Evolutionary conservation across 176 grass and related monocot species (phyloP), one percentile per base, ranked within the genome.

Genomic region (Guadua angustifolia): DNA sequence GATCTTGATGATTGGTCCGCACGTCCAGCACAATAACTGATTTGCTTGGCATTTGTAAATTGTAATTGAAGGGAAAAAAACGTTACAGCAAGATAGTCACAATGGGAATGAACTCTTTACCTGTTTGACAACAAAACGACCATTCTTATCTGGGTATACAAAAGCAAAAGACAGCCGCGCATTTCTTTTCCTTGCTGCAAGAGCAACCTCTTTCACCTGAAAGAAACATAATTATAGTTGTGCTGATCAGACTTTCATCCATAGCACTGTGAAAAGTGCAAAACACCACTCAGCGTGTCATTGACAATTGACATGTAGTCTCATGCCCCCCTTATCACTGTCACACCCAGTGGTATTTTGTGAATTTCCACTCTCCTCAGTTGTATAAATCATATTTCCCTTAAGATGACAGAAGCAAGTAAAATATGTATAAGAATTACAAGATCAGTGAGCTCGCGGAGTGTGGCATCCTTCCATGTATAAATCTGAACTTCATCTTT

Each of bases 401-500:
- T 15, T 5, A 35, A 77, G 26, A 57, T 38, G n/a, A 65, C 19
- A 71, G n/a, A 79, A 79, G 22, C 5, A 71, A 71, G 69, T 44
- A 51, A 73, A 68, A 65, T 69, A 18, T 65, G 60, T 21, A 22
- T 12, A 58, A 19, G 22, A 40, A 69, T 88, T 94, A 98, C 96
- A 59, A 95, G 93, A 78, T 98, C 96, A 66, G 93, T 98, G 9
- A 98, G 93, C 79, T 98, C 96, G 3, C 89, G 89, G 11, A 98
- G 87, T 8, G 93, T 94, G 24, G 96, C 96, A 90, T 95, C 96
- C 83, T 95, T 98, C 93, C 96, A 98, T 19, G 93, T 98, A 77
- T 98, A 98, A 81, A 98, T 98, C 80, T 98, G 96, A 50, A 98
- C 93, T 71, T 98, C 96, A 80, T 95, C 93, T 92, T 98, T 98